Base-by-base conservation (phyloP, 257 asterid genomes). In the Perilla frutescens region DNA sequence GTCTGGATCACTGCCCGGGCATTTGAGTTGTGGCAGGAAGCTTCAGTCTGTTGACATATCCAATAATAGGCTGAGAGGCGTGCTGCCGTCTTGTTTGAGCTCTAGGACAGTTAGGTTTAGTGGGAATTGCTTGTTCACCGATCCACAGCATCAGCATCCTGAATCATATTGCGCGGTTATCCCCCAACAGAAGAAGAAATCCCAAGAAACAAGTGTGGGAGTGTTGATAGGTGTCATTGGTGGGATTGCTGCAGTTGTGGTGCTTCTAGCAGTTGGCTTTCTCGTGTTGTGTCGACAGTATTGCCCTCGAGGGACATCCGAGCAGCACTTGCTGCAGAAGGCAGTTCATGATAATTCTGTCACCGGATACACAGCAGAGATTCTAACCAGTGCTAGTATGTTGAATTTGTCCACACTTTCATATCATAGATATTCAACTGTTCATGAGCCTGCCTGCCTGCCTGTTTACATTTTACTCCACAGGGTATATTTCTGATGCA, bases 401-500 rank as follows among this genome's bases (percentile, higher is more conserved):
- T 73, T 31, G 62, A 60, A n/a, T 57, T 20, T 26, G 5, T 9
- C 36, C 32, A 10, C 5, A 12, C 26, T 77, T 45, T 43, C 31
- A 36, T 36, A 56, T 54, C 14, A 8, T 31, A 10, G 13, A 4
- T 49, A 4, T 50, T 50, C 20, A 14, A n/a, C 56, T 50, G 20
- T 66, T 7, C 10, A 3, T 57, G 49, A 14, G 13, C 34, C 13
- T 65, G 50, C 49, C 32, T 65, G 50, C 49, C 32, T 20, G 55
- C 47, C 48, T 67, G 15, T 54, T 62, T 67, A 8, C 58, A 31
- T 13, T 76, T 69, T 69, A n/a, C 71, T 75, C 36, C 73, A 14
- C 85, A 89, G 96, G 90, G 81, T 76, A 73, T 60, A 78, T 87
- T 40, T 84, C 96, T 40, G 88, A 87, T 72, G 75, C 88, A 29